These are phyloP conservation scores for Amylocarpus encephaloides DNA, from an alignment of 2,329 filamentous ascomycete species.

Conservation along the genomic window DNA sequence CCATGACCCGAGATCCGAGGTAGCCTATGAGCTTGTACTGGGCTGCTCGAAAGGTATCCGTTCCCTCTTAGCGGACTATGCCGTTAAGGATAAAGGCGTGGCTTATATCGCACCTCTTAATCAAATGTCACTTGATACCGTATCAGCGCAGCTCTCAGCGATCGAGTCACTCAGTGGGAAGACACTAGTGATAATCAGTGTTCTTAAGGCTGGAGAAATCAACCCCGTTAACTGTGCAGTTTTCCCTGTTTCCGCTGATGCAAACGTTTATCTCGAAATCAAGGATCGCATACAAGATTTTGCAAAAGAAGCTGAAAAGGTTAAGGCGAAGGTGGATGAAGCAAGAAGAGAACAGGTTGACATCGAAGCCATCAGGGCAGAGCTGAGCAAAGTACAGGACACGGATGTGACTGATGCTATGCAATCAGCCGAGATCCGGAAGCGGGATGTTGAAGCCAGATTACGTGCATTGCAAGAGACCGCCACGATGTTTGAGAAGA, in stretches of 20 bases:
- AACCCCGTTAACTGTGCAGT: slow-evolving; percentile 71
- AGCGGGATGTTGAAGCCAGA: slow-evolving; percentile 7
- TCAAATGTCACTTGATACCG: slow-evolving; percentile 55
- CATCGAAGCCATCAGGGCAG: neutral
- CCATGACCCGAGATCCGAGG: slow-evolving; percentile 61
- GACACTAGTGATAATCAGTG: slow-evolving; percentile 56
- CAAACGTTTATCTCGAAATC: slow-evolving; percentile 74
- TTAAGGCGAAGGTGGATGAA: slow-evolving; percentile 69
- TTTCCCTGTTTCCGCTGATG: slow-evolving; percentile 69
- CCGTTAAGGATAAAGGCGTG: slow-evolving; percentile 60
- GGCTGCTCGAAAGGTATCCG: slow-evolving; percentile 66
- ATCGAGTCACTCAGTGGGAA: slow-evolving; percentile 78
- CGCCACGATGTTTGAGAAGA: slow-evolving; percentile 6
- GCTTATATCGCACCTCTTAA: slow-evolving; percentile 67
- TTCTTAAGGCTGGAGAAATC: slow-evolving; percentile 51
- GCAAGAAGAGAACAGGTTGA: slow-evolving; percentile 8
- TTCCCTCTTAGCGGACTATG: slow-evolving; percentile 68
- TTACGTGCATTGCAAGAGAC: slow-evolving; percentile 2
- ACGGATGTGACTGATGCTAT: slow-evolving; percentile 5
- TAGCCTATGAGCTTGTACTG: slow-evolving; percentile 71
- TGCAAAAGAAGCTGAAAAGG: slow-evolving; percentile 69
- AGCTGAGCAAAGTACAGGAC: slow-evolving; percentile 1
- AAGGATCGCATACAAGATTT: slow-evolving; percentile 83
- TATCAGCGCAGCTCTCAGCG: slow-evolving; percentile 60
- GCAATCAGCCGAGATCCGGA: slow-evolving; percentile 4